Conservation (phyloP, 345 rosid species). For the Citrus sinensis region DNA sequence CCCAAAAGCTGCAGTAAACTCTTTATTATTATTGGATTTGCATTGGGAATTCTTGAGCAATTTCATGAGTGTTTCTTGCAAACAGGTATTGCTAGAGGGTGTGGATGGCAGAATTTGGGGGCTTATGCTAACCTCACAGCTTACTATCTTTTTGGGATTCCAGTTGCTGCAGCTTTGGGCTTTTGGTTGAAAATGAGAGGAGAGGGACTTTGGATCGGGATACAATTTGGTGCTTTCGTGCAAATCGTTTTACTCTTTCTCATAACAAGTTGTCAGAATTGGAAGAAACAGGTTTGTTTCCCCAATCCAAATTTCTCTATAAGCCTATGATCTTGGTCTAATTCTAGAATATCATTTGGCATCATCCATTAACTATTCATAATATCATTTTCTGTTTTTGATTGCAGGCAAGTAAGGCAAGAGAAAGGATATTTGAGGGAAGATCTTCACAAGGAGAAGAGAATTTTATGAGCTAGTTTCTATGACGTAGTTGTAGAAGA, state of each 20-base stretch:
- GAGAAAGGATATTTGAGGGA: slow-evolving; percentile 33
- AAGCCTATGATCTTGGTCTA: neutral
- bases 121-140: slow-evolving; percentile 73
- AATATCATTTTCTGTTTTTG: too few relatives aligned
- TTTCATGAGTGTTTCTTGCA: neutral
- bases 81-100: slow-evolving; percentile 77
- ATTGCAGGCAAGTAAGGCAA: slow-evolving; percentile 45
- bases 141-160: slow-evolving; percentile 65
- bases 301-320: neutral
- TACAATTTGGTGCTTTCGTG: slow-evolving; percentile 54
- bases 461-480: neutral
- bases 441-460: neutral
- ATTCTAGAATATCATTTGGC: too few relatives aligned
- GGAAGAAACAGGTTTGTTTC: slow-evolving; percentile 51
- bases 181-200: slow-evolving; percentile 57
- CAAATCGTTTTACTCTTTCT: slow-evolving; percentile 46
- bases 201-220: slow-evolving; percentile 76
- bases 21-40: neutral
- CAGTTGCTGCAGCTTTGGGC: slow-evolving; percentile 56
- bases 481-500: too few relatives aligned
- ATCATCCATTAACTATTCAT: too few relatives aligned
- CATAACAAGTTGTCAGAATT: slow-evolving; percentile 55
- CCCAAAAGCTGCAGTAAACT: too few relatives aligned
- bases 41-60: neutral
- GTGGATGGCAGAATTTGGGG: slow-evolving; percentile 84